Base-by-base conservation (phyloP, 805 yeast species). In the Cyberlindnera petersonii region DNA sequence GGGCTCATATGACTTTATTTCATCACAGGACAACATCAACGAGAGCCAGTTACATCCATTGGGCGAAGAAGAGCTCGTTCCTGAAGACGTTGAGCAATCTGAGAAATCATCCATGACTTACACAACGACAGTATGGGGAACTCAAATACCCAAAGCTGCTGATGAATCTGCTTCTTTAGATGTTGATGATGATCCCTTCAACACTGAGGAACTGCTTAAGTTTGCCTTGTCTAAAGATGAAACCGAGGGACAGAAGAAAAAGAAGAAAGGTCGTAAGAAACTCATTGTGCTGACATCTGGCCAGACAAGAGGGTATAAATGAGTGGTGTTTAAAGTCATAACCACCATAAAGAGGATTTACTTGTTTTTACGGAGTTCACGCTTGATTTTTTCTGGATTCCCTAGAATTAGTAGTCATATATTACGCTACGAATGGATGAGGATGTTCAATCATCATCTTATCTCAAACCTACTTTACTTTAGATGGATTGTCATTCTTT, bases 61-160 rank as follows among this genome's bases (percentile, higher is more conserved):
- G 33, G 52, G 47, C 21, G 37, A 50, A 50, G 43, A 43, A 22
- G 44, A 33, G 36, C 20, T 37, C 32, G 26, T 10, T 6, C 10
- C 28, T 16, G 46, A 40, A 9, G 43, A 34, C 4, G 43, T 33
- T 11, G 49, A 24, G 7, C 33, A 33, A 7, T 26, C 28, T 26
- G 36, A 47, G 14, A 33, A 35, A 4, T 35, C 35, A 9, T 19
- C 20, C 14, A 53, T 50, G 0, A 59, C 59, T 10, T 62, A 55
- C 39, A 65, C 68, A 27, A 73, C 76, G 1, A 80, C 93, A 0
- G 77, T 85, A 3, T 85, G 94, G 94, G 94, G 94, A 0, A 84
- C 93, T 0, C 58, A 60, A 23, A 60, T 59, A 10, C 63, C 46
- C 55, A 53, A 46, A 19, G 13, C 39, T 3, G 55, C 43, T 37